A percentile compares a stretch with the other conserved stretches of the same genome.
Conservation (phyloP, 2,329 filamentous ascomycete genomes). For the Paecilomyces formosus region DNA sequence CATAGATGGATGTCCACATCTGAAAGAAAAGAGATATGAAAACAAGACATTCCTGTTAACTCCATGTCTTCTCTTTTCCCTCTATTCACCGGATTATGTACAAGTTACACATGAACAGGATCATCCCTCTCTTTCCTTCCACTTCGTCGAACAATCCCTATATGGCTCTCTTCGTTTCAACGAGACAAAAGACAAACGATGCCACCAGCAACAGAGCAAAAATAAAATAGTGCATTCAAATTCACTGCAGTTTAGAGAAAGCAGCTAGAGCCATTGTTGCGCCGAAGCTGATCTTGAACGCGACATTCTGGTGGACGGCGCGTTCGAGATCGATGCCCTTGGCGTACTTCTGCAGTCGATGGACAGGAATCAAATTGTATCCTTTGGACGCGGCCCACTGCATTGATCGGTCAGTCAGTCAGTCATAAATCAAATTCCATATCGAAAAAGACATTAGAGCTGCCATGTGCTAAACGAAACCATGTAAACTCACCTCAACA, state of each 20-base stretch:
- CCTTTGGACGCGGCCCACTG: constrained; percentile 41
- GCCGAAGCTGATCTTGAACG: constrained; percentile 42
- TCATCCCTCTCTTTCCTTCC: neutral
- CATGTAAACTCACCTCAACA: constrained; percentile 29
- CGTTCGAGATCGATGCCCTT: constrained; percentile 33
- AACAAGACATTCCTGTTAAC: neutral
- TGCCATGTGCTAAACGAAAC: no score
- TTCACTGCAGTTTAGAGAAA: constrained; percentile 33
- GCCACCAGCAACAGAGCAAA: neutral
- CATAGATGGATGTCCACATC: neutral
- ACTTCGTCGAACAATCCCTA: neutral
- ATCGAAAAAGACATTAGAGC: neutral
- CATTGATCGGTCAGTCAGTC: constrained; percentile 3
- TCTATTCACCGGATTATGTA: neutral
- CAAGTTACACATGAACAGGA: neutral
- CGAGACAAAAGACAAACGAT: neutral
- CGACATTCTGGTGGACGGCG: constrained; percentile 30
- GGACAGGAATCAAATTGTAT: constrained; percentile 37
- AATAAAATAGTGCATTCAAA: neutral
- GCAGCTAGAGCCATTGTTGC: constrained; percentile 38
- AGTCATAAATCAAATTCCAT: neutral
- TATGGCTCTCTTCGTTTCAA: neutral
- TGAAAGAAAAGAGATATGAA: neutral
- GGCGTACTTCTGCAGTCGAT: constrained; percentile 33
- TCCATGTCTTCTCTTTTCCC: neutral